Conservation (phyloP, 805 yeast species). For the Wickerhamiella bombiphila region DNA sequence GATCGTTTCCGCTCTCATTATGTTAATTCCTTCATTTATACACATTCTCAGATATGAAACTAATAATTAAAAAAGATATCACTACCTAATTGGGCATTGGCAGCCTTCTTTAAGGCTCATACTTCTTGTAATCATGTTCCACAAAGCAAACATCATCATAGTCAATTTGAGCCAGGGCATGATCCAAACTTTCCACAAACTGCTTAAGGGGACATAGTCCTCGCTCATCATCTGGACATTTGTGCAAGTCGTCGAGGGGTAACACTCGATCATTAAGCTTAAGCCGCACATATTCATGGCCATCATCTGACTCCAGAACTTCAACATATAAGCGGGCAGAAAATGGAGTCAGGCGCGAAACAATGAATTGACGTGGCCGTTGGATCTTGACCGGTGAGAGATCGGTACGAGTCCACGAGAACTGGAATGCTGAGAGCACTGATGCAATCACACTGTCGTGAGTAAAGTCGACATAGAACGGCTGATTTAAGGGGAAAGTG, state of each 20-base stretch:
- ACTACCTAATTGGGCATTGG: no score
- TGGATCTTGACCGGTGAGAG: slow-evolving; percentile 33
- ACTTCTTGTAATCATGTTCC: slow-evolving; percentile 8
- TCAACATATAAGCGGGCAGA: slow-evolving; percentile 29
- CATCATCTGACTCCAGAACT: slow-evolving; percentile 24
- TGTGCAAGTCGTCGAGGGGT: slow-evolving; percentile 23
- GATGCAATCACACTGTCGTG: slow-evolving; percentile 60
- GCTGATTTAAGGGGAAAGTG: slow-evolving; percentile 30
- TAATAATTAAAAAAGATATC: no score
- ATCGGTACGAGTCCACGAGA: slow-evolving; percentile 28
- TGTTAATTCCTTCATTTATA: no score
- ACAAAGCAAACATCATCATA: slow-evolving; percentile 21
- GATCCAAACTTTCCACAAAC: slow-evolving; percentile 20
- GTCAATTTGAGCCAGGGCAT: slow-evolving; percentile 18
- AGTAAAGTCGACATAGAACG: slow-evolving; percentile 53
- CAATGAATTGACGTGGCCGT: slow-evolving; percentile 27
- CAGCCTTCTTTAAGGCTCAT: slow-evolving; percentile 2
- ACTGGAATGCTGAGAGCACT: slow-evolving; percentile 50
- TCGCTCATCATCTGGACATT: slow-evolving; percentile 21
- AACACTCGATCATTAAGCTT: slow-evolving; percentile 27
- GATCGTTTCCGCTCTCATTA: no score
- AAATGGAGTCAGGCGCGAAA: slow-evolving; percentile 29
- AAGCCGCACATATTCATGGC: slow-evolving; percentile 21
- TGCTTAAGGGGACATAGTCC: slow-evolving; percentile 24
- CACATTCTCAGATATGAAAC: no score